phyloP scores from a whole-genome alignment of 2,329 filamentous ascomycete species.

The Microcyclospora pomicola region DNA sequence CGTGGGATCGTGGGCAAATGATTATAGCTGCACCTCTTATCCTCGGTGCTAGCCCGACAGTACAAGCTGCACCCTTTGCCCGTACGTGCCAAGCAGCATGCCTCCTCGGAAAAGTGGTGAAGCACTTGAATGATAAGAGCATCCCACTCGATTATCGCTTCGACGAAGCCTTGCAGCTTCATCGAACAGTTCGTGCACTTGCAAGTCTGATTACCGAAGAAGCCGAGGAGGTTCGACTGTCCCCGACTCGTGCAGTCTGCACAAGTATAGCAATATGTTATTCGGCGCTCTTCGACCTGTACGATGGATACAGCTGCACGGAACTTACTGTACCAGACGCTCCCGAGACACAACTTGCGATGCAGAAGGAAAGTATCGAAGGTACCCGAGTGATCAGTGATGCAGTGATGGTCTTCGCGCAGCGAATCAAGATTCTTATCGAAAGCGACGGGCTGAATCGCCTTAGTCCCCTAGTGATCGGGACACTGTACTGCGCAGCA shows the following conservation, averaged over 20 bases:
- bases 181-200: constrained; percentile 20
- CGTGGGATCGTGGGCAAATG: constrained; percentile 26
- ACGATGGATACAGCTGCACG: constrained; percentile 22
- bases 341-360: constrained; percentile 21
- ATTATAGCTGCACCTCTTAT: constrained; percentile 12
- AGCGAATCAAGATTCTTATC: constrained; percentile 6
- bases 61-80: constrained; percentile 19
- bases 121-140: constrained; percentile 18
- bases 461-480: constrained; percentile 16
- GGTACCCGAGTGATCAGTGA: constrained; percentile 10
- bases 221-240: constrained; percentile 10
- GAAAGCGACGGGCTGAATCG: constrained; percentile 5
- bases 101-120: constrained; percentile 21
- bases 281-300: constrained; percentile 20
- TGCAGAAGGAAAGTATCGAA: constrained; percentile 22
- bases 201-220: constrained; percentile 17
- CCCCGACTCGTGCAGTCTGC: constrained; percentile 9
- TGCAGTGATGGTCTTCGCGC: constrained; percentile 9
- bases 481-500: constrained; percentile 23
- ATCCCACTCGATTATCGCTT: constrained; percentile 19
- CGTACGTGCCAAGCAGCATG: constrained; percentile 24
- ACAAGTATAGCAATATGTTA: constrained; percentile 23
- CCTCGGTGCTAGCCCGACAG: constrained; percentile 11
- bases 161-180: constrained; percentile 22
- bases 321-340: constrained; percentile 14